A percentile compares a stretch with the other conserved stretches of the same genome.
These are phyloP conservation scores for Aphanocladium album DNA, from an alignment of 2,329 filamentous ascomycete genomes.

Conservation along the genomic window DNA sequence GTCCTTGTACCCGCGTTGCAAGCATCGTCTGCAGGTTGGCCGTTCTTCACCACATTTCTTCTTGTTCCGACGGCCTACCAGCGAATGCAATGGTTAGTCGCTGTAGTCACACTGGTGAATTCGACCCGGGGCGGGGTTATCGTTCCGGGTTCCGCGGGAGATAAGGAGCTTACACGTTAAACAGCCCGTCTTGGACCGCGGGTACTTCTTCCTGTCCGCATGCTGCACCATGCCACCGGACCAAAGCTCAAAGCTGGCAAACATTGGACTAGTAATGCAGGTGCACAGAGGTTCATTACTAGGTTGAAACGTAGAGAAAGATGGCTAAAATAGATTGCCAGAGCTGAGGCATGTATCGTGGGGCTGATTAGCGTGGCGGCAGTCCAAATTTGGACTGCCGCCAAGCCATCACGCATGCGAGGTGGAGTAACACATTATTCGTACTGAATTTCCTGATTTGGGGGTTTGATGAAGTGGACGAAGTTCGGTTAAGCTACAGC, in stretches of 20 bases:
- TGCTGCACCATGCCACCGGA: neutral
- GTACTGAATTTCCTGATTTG: too few relatives aligned
- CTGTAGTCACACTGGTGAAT: neutral
- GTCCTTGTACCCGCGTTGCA: neutral
- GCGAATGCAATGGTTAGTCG: neutral
- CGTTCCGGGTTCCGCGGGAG: neutral
- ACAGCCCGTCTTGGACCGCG: neutral
- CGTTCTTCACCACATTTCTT: neutral
- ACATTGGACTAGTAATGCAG: neutral
- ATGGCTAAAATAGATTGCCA: neutral
- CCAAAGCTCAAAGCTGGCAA: conserved; percentile 3
- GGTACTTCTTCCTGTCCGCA: neutral
- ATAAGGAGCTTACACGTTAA: neutral
- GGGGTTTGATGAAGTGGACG: too few relatives aligned
- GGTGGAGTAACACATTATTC: neutral
- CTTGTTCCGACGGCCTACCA: neutral
- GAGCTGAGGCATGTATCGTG: too few relatives aligned
- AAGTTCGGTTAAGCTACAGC: too few relatives aligned
- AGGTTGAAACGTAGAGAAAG: neutral
- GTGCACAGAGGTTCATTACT: neutral
- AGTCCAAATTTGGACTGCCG: neutral
- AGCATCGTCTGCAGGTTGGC: neutral
- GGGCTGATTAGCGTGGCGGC: neutral
- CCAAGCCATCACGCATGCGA: neutral
- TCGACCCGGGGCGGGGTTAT: neutral